Evolutionary conservation across 1,284 basidiomycete species (phyloP).

Genomic region (Cerrena zonata): DNA sequence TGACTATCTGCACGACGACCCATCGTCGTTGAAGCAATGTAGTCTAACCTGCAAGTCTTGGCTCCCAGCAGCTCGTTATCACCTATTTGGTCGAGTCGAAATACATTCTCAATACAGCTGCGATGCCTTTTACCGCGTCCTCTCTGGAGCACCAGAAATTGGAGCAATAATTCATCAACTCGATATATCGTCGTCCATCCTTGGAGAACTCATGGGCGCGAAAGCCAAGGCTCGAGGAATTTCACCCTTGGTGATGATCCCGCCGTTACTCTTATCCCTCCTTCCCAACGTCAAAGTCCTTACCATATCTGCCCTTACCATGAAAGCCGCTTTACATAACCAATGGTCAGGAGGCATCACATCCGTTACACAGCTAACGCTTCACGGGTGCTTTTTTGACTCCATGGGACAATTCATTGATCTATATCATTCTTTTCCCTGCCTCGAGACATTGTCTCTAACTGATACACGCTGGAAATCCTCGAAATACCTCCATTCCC

Average conservation of each 20-base stretch:
- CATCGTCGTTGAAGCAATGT: slow-evolving; percentile 26
- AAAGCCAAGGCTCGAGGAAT: not conserved
- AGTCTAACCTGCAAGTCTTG: slow-evolving; percentile 32
- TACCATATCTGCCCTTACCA: slow-evolving; percentile 16
- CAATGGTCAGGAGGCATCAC: slow-evolving; percentile 9
- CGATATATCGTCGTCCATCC: slow-evolving; percentile 3
- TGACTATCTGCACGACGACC: slow-evolving; percentile 32
- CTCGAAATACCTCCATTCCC: too few relatives aligned
- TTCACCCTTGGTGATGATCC: not conserved
- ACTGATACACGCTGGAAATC: not conserved
- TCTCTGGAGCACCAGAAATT: slow-evolving; percentile 17
- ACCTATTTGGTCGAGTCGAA: slow-evolving; percentile 29
- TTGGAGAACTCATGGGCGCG: not conserved
- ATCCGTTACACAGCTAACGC: slow-evolving; percentile 18
- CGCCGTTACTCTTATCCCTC: not conserved
- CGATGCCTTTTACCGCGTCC: slow-evolving; percentile 18
- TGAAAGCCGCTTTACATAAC: slow-evolving; percentile 10
- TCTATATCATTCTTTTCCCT: slow-evolving; percentile 23
- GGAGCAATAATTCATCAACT: slow-evolving; percentile 22
- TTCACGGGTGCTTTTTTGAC: slow-evolving; percentile 25
- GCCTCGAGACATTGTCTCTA: slow-evolving; percentile 16
- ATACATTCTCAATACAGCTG: slow-evolving; percentile 16
- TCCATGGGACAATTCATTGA: slow-evolving; percentile 23
- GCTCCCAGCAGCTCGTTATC: slow-evolving; percentile 31
- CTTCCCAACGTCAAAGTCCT: slow-evolving; percentile 14